These are phyloP conservation scores for Boletus semigastroideus DNA, from an alignment of 1,284 basidiomycete genomes.

Conservation along the genomic window DNA sequence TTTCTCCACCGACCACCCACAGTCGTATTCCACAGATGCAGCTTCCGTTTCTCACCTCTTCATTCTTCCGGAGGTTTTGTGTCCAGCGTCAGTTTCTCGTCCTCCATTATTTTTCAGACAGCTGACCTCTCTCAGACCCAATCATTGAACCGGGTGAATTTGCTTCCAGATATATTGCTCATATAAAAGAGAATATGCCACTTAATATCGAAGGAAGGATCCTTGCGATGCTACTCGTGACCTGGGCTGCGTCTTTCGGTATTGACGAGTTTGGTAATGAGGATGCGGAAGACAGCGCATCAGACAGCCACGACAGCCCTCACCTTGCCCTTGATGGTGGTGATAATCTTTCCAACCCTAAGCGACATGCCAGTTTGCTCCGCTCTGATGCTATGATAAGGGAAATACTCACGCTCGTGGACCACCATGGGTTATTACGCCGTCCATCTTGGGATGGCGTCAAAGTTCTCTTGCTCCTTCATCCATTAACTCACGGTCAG, in stretches of 20 bases:
- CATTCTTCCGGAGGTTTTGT: slow-evolving; percentile 80
- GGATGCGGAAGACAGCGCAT: slow-evolving; percentile 14
- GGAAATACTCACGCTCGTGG: slow-evolving; percentile 76
- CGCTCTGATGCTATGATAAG: slow-evolving; percentile 59
- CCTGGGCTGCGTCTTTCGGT: slow-evolving; percentile 86
- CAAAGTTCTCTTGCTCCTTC: slow-evolving; percentile 68
- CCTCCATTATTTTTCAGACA: not conserved
- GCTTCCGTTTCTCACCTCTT: slow-evolving; percentile 76
- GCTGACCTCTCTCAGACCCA: slow-evolving; percentile 48
- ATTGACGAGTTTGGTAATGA: slow-evolving; percentile 70
- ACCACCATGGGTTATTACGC: slow-evolving; percentile 75
- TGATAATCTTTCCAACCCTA: slow-evolving; percentile 23
- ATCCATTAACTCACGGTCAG: slow-evolving; percentile 80
- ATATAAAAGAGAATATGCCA: slow-evolving; percentile 55
- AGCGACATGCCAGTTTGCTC: slow-evolving; percentile 15
- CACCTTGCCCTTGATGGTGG: slow-evolving; percentile 14
- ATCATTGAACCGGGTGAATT: slow-evolving; percentile 77
- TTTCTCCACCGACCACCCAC: slow-evolving; percentile 21
- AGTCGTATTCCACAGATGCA: slow-evolving; percentile 69
- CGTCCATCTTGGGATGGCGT: slow-evolving; percentile 86
- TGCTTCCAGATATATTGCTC: slow-evolving; percentile 61
- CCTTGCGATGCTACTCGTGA: slow-evolving; percentile 68
- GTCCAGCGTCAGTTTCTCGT: slow-evolving; percentile 65
- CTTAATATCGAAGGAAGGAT: slow-evolving; percentile 62
- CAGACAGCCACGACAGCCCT: slow-evolving; percentile 19